Base-by-base conservation (phyloP, 2,329 filamentous ascomycete species). In the Passalora sequoiae region DNA sequence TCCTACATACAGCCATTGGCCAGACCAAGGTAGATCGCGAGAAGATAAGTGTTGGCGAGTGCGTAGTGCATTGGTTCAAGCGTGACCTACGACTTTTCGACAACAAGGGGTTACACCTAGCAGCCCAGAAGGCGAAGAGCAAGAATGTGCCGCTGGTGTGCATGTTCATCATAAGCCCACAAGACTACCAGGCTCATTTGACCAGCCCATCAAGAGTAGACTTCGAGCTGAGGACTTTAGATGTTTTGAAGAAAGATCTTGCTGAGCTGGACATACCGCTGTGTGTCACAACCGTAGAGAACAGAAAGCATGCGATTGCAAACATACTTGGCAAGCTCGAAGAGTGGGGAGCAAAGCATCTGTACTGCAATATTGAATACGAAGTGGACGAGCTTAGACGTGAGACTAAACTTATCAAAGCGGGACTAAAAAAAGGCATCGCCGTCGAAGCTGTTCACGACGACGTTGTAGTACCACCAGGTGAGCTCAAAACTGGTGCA, bases 1-100 rank as follows among this genome's bases (percentile, higher is more conserved):
- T 76, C 0, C 72, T 95, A 2, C 62, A 79, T 4, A 62, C 69
- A 1, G 80, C 81, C 0, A 70, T 89, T 4, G 61, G 72, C 17
- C 76, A 81, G 2, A 92, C 87, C 0, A 66, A 71, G 2, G 56
- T 66, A 0, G 62, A 66, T 25, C 74, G 85, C 6, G 68, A 72
- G 20, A 64, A 68, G 1, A 73, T 84, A 9, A 49, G 67, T 1
- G 68, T 74, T 0, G 76, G 77, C 21, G 69, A 77, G 19, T 78
- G 81, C 0, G 83, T 94, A 0, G 77, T 94, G 0, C 86, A 94
- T 66, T 95, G 89, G 89, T 95, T 91, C 71, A 94, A 92, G 66
- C 80, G 78, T 58, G 89, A 95, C 62, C 66, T 94, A 38, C 76
- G 89, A 2, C 72, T 76, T 1, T 64, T 68, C 0, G 89, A 96